Evolutionary conservation across 2,329 filamentous ascomycete genomes (phyloP), one percentile per base, ranked within the genome.

Genomic region (Epichloe sp.): DNA sequence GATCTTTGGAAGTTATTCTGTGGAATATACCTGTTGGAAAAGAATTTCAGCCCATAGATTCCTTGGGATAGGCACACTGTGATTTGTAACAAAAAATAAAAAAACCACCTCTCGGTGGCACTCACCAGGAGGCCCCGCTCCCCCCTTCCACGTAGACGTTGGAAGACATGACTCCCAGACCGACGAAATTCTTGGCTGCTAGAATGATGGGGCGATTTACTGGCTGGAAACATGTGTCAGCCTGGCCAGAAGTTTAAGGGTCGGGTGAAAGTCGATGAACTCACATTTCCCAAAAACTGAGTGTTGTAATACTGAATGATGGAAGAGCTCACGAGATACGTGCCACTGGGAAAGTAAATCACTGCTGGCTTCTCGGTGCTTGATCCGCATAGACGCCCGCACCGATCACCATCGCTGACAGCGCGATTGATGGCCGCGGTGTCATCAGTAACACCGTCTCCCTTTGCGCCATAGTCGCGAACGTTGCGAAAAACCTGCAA

Each of bases 231-330:
- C 26, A 31, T 4, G 26, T 4, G 26, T 31, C 26, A 31, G 26
- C 26, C 26, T 31, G 7, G 26, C 3, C 7, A 31, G 26, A 31
- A 31, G 1, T 10, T 3, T 0, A 4, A 31, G 8, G 8, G 26
- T 31, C 26, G 26, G 26, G 26, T 31, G 26, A 31, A 10, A 31
- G 26, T 10, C 26, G 26, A 31, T 31, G 2, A 31, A 47, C 53
- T 56, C 44, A 56, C 47, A 48, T 62, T 53, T 4, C 59, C 59
- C 49, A 83, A 71, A 14, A 84, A 64, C 62, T 82, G 75, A 5
- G 80, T 84, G 54, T 77, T 76, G 63, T 83, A 85, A 58, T 79
- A 82, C 58, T 80, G 72, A 49, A 80, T 72, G 54, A 85, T 79
- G 2, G 76, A 70, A 0, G 67, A 65, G 42, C 72, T 79, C 52